Base-by-base conservation (phyloP, 1,139 yeast species). In the Yamadazyma taylorii region DNA sequence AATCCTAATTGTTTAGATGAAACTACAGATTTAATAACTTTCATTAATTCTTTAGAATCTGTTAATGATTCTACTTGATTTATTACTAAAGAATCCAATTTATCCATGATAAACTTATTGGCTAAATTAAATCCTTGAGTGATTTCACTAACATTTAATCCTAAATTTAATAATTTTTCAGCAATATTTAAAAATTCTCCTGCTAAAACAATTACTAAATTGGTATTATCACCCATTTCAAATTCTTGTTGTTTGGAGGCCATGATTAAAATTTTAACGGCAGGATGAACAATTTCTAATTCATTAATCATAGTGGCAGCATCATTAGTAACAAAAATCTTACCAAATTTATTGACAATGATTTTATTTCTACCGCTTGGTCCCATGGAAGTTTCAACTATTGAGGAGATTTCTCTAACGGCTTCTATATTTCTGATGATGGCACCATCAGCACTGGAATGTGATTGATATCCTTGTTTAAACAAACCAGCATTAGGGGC, bases 351-450 rank as follows among this genome's bases (percentile, higher is more conserved):
- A 66, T 92, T 92, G 40, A 90, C 96, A 54, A 92, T 84, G 60
- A 94, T 89, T 75, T 92, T 92, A 64, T 90, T 92, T 55, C 97
- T 78, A 36, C 98, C 98, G 63, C 95, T 86, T 42, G 98, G 98
- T 5, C 98, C 98, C 73, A 92, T 86, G 8, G 97, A 88, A 4
- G 97, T 89, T 45, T 90, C 76, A 47, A 94, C 86, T 79, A 92
- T 89, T 38, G 83, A 79, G 42, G 96, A 80, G 61, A 94, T 86
- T 61, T 92, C 97, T 54, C 96, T 79, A 38, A 94, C 92, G 2
- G 98, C 98, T 52, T 85, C 87, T 50, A 92, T 88, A 58, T 94
- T 92, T 57, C 96, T 79, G 51, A 79, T 77, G 41, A 92, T 88
- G 30, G 96, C 97, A 38, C 98, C 98, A 66, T 94, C 98, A 23